phyloP scores from a whole-genome alignment of 495 filamentous ascomycete species.

The Amniculicola lignicola region DNA sequence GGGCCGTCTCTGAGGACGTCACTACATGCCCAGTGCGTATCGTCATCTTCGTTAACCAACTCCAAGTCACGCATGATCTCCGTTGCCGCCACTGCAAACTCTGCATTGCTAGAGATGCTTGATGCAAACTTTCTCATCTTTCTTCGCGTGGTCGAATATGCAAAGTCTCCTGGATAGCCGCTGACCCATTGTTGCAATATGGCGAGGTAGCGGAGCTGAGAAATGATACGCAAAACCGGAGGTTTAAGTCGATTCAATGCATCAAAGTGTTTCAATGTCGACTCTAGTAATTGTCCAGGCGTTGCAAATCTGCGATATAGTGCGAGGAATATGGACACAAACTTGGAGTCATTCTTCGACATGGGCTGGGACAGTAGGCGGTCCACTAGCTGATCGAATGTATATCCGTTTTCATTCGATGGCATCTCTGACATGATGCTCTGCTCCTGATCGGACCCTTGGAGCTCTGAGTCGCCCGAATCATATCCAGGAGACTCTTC shows the following conservation, averaged over 20 bases:
- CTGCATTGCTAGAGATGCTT: slow-evolving; percentile 62
- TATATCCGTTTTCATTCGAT: slow-evolving; percentile 41
- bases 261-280: slow-evolving; percentile 72
- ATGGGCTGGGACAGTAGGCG: slow-evolving; percentile 74
- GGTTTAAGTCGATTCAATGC: slow-evolving; percentile 52
- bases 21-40: slow-evolving; percentile 43
- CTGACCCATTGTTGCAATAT: slow-evolving; percentile 85
- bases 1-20: slow-evolving; percentile 34
- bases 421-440: slow-evolving; percentile 25
- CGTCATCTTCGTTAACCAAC: slow-evolving; percentile 47
- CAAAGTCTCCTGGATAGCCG: slow-evolving; percentile 91
- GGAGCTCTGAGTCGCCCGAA: slow-evolving; percentile 28
- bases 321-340: slow-evolving; percentile 80
- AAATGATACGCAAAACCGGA: slow-evolving; percentile 63
- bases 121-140: slow-evolving; percentile 68
- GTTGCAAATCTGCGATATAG: slow-evolving; percentile 94
- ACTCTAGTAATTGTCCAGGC: slow-evolving; percentile 68
- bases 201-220: slow-evolving; percentile 78
- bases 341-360: slow-evolving; percentile 82
- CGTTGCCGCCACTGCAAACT: slow-evolving; percentile 76
- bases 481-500: slow-evolving; percentile 41
- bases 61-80: slow-evolving; percentile 71
- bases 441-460: slow-evolving; percentile 24
- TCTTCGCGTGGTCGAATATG: slow-evolving; percentile 68
- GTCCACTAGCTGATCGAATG: slow-evolving; percentile 87